phyloP scores from a whole-genome alignment of 768 basidiomycete species.

The Trametes punicea region DNA sequence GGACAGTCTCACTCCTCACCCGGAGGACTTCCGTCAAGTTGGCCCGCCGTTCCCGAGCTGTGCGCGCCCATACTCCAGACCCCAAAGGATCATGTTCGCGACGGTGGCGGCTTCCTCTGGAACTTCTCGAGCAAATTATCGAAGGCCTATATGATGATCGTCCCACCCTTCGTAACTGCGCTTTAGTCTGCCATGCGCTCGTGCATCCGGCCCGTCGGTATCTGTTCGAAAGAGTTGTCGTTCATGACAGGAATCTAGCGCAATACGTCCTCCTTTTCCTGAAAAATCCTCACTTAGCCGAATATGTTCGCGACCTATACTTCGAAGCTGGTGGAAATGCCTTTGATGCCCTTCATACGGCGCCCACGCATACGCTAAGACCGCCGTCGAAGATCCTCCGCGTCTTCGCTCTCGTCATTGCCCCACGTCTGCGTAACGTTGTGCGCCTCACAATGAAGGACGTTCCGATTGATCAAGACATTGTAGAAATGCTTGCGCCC shows the following conservation, averaged over 20 bases:
- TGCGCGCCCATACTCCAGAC: not conserved
- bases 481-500: conserved; percentile 1
- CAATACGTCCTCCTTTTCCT: not conserved
- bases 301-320: conserved; percentile 11
- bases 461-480: conserved; percentile 2
- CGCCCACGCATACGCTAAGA: not conserved
- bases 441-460: conserved; percentile 7
- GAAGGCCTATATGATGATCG: conserved; percentile 16
- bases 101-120: conserved; percentile 9
- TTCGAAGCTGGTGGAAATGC: conserved; percentile 4
- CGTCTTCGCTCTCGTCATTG: conserved; percentile 7
- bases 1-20: not conserved
- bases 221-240: conserved; percentile 16
- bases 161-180: conserved; percentile 8
- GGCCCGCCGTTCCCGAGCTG: not conserved
- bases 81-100: not conserved
- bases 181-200: conserved; percentile 18
- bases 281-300: not conserved
- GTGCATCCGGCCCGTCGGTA: conserved; percentile 9
- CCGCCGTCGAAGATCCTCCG: not conserved
- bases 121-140: conserved; percentile 17
- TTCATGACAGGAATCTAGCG: conserved; percentile 4
- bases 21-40: not conserved
- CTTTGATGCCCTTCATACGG: not conserved
- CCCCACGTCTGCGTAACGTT: not conserved